Evolutionary conservation across 306 rosid species (phyloP).

Genomic region (Castanea crenata): DNA sequence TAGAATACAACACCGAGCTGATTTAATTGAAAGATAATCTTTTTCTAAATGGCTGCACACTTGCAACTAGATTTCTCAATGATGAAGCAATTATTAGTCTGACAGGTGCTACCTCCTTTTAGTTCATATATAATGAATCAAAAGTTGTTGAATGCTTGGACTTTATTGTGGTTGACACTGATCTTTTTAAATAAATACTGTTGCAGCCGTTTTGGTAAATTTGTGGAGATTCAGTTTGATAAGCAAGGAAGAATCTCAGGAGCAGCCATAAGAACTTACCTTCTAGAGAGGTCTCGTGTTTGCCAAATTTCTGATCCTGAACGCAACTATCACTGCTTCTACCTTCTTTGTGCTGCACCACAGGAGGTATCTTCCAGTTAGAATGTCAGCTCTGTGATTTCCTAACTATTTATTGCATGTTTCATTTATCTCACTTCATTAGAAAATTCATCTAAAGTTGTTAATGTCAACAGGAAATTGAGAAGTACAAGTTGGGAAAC

Average conservation of each 20-base stretch:
- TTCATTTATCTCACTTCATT: slow-evolving; percentile 20
- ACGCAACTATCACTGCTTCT: slow-evolving; percentile 98
- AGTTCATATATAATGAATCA: slow-evolving; percentile 5
- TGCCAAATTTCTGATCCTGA: slow-evolving; percentile 98
- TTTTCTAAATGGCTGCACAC: slow-evolving; percentile 1
- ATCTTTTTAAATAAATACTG: slow-evolving; percentile 24
- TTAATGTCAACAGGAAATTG: slow-evolving; percentile 75
- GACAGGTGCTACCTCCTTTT: slow-evolving; percentile 1
- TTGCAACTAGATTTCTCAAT: slow-evolving; percentile 8
- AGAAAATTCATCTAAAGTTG: slow-evolving; percentile 23
- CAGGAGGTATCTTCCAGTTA: slow-evolving; percentile 68
- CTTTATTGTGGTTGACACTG: slow-evolving; percentile 15
- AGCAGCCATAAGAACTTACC: slow-evolving; percentile 97
- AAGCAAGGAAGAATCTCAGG: slow-evolving; percentile 98
- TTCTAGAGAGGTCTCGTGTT: slow-evolving; percentile 96
- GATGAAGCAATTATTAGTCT: slow-evolving; percentile 14
- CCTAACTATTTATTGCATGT: slow-evolving; percentile 9
- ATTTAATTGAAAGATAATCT: background rate
- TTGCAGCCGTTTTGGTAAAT: slow-evolving; percentile 95
- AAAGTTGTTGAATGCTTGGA: background rate
- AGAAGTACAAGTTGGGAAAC: slow-evolving; percentile 84
- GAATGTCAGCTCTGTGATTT: slow-evolving; percentile 8
- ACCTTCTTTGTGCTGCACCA: slow-evolving; percentile 98
- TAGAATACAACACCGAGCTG: background rate
- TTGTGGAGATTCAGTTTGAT: slow-evolving; percentile 97